A percentile compares a stretch with the other conserved stretches of the same genome.
Evolutionary conservation across 345 rosid genomes (phyloP).

Genomic region (Conringia planisiliqua): DNA sequence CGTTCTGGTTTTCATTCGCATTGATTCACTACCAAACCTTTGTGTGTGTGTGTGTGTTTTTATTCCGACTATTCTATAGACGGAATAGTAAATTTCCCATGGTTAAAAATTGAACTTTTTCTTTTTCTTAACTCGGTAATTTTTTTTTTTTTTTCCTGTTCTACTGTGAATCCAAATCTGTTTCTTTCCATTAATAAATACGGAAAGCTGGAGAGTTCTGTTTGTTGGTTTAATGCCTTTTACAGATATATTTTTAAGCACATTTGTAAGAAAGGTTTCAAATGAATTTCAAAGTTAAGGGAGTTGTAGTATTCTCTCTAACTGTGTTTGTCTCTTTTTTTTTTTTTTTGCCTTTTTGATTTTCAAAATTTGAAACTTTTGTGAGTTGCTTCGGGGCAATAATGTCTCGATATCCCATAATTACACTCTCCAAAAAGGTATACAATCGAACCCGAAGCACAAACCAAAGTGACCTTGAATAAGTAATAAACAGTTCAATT

Average conservation of each 20-base stretch:
- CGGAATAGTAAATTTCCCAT: neutral
- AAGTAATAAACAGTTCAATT: neutral
- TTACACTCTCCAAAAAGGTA: slow-evolving; percentile 11
- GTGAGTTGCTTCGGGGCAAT: slow-evolving; percentile 12
- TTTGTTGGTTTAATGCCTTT: slow-evolving; percentile 9
- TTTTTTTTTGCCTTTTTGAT: slow-evolving; percentile 6
- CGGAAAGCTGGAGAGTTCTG: neutral
- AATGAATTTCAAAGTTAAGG: slow-evolving; percentile 8
- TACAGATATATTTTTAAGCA: slow-evolving; percentile 14
- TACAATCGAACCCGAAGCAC: slow-evolving; percentile 23
- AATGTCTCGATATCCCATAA: slow-evolving; percentile 21
- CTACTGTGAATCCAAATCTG: neutral
- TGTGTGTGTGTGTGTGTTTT: neutral
- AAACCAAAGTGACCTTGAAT: neutral
- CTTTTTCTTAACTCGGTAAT: neutral
- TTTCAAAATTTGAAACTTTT: slow-evolving; percentile 32
- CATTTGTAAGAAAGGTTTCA: slow-evolving; percentile 1
- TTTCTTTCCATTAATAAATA: slow-evolving; percentile 1
- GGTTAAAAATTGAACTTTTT: neutral
- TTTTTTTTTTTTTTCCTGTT: neutral
- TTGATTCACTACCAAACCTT: neutral
- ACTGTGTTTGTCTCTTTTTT: neutral
- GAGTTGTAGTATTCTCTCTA: neutral
- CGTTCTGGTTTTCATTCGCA: neutral
- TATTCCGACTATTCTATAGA: too few species aligned